A percentile compares a stretch with the other conserved stretches of the same genome.
Evolutionary conservation across 352 stramenopile species (phyloP).

Genomic region (Phytophthora constricta): DNA sequence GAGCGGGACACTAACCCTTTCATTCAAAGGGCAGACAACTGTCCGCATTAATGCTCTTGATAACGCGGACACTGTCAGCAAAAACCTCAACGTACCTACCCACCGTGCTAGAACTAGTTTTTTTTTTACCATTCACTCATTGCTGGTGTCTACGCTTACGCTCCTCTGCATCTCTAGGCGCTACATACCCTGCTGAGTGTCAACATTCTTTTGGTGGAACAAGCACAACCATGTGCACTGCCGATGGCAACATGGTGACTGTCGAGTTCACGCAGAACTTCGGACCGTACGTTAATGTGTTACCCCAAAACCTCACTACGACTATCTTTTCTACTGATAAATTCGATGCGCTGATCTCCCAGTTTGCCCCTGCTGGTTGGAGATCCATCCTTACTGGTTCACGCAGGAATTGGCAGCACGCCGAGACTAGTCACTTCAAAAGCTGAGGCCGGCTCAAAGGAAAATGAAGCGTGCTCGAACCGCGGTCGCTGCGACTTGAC

Average conservation of each 20-base stretch:
- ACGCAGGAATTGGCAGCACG: slow-evolving; percentile 57
- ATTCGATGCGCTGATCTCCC: neutral
- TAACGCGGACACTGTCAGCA: slow-evolving; percentile 59
- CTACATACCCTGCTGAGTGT: slow-evolving; percentile 62
- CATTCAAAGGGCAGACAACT: slow-evolving; percentile 69
- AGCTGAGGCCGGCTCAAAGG: slow-evolving; percentile 87
- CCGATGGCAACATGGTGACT: slow-evolving; percentile 73
- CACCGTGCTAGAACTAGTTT: too few relatives aligned
- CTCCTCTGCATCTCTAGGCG: slow-evolving; percentile 35
- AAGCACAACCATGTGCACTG: slow-evolving; percentile 64
- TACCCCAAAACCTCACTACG: too few relatives aligned
- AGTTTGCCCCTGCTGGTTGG: slow-evolving; percentile 80
- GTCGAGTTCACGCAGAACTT: slow-evolving; percentile 87
- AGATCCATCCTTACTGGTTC: slow-evolving; percentile 60
- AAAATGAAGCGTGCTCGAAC: slow-evolving; percentile 87
- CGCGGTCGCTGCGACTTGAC: slow-evolving; percentile 71
- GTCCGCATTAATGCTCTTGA: slow-evolving; percentile 69
- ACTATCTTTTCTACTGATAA: too few relatives aligned
- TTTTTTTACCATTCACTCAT: neutral
- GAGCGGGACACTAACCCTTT: slow-evolving; percentile 76
- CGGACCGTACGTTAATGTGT: slow-evolving; percentile 45
- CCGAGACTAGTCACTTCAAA: slow-evolving; percentile 59
- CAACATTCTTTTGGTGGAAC: slow-evolving; percentile 66
- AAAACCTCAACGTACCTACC: slow-evolving; percentile 82
- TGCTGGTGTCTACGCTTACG: neutral